A percentile compares a stretch with the other conserved stretches of the same genome.
Conservation (phyloP, 257 asterid species). For the Verbena officinalis region DNA sequence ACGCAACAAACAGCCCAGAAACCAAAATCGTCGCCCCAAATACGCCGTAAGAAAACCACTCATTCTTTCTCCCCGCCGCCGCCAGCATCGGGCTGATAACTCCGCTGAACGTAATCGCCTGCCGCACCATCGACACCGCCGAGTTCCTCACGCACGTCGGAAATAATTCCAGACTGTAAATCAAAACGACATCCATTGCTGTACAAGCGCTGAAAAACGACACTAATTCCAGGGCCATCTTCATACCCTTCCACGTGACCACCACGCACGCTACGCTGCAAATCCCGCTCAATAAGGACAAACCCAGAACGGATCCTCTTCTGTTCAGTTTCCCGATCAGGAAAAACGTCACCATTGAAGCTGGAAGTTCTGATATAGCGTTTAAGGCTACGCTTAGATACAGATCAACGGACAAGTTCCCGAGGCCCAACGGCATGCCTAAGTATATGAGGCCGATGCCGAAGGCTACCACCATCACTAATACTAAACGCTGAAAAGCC, state of each 20-base stretch:
- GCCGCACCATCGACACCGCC: slow-evolving; percentile 34
- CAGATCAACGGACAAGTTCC: slow-evolving; percentile 39
- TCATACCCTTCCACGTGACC: slow-evolving; percentile 25
- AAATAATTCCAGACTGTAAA: slow-evolving; percentile 37
- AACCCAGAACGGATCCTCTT: slow-evolving; percentile 30
- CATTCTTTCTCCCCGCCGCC: slow-evolving; percentile 25
- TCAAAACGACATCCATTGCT: slow-evolving; percentile 9
- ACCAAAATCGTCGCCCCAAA: slow-evolving; percentile 24
- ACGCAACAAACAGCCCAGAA: slow-evolving; percentile 33
- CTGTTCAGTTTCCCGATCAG: slow-evolving; percentile 35
- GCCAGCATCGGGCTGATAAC: slow-evolving; percentile 30
- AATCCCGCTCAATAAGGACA: slow-evolving; percentile 34
- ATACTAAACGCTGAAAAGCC: slow-evolving; percentile 8
- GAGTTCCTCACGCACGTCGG: slow-evolving; percentile 40
- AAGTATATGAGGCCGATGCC: slow-evolving; percentile 45
- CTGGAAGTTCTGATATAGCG: slow-evolving; percentile 41
- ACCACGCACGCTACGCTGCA: slow-evolving; percentile 32
- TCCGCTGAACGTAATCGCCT: slow-evolving; percentile 28
- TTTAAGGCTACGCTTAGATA: slow-evolving; percentile 42
- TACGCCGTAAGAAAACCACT: slow-evolving; percentile 26
- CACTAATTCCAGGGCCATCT: slow-evolving; percentile 29
- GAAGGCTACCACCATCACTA: slow-evolving; percentile 25
- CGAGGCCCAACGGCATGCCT: slow-evolving; percentile 52
- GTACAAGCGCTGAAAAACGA: slow-evolving; percentile 29
- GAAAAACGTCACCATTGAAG: slow-evolving; percentile 30